Conservation (phyloP, 2,329 filamentous ascomycete species). For the Clonostachys rosea region DNA sequence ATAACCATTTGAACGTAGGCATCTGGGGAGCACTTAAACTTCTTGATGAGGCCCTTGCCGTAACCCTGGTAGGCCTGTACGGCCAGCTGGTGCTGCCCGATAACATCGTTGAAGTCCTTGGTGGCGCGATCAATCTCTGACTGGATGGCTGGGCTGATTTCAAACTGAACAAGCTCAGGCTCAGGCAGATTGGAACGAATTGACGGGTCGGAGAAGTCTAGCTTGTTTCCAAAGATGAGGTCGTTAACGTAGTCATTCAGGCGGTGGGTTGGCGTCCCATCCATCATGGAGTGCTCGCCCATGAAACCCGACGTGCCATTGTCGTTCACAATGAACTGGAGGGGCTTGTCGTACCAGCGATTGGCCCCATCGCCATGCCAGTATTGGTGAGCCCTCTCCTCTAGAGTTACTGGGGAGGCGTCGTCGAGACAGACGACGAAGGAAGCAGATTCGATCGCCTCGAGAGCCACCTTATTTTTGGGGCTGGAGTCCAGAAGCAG, state of each 20-base stretch:
- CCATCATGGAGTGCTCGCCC: conserved; percentile 99
- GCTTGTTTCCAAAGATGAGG: conserved; percentile 88
- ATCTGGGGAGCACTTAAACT: conserved; percentile 97
- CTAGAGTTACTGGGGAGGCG: conserved; percentile 82
- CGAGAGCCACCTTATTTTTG: conserved; percentile 71
- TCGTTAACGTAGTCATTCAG: conserved; percentile 93
- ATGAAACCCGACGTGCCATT: conserved; percentile 97
- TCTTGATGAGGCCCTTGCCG: conserved; percentile 98
- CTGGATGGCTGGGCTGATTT: conserved; percentile 68
- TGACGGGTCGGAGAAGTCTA: conserved; percentile 77
- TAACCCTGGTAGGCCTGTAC: conserved; percentile 97
- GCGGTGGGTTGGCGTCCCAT: conserved; percentile 94
- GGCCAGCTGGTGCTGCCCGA: conserved; percentile 82
- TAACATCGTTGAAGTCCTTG: conserved; percentile 75
- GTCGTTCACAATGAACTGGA: conserved; percentile 97
- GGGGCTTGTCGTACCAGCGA: conserved; percentile 96
- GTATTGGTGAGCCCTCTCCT: conserved; percentile 93
- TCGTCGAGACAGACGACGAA: conserved; percentile 95
- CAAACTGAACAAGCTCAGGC: conserved; percentile 73
- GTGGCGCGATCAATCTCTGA: conserved; percentile 75
- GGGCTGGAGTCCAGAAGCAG: conserved; percentile 72
- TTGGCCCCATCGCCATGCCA: conserved; percentile 97
- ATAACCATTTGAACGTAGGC: conserved; percentile 99
- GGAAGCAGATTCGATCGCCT: conserved; percentile 80
- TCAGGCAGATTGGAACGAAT: conserved; percentile 82